phyloP scores from a whole-genome alignment of 257 asterid species.

The Cynanchum wilfordii region DNA sequence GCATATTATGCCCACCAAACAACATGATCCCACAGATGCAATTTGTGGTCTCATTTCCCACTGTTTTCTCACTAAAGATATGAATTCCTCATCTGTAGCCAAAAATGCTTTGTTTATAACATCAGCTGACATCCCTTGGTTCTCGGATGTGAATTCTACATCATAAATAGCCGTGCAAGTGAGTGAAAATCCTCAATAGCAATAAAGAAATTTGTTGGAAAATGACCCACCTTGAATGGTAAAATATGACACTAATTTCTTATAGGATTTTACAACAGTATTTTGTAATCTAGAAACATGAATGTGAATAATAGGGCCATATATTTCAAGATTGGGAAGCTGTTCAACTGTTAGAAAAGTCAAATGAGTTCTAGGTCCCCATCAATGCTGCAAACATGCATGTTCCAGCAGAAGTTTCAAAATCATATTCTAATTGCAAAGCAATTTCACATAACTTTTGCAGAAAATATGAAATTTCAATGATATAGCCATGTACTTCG shows the following conservation, averaged over 20 bases:
- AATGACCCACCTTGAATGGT: background rate
- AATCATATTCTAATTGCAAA: too few species aligned
- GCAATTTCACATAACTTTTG: too few species aligned
- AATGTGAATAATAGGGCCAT: background rate
- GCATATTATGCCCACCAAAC: slow-evolving; percentile 72
- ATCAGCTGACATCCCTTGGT: slow-evolving; percentile 66
- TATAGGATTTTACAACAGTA: background rate
- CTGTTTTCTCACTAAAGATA: slow-evolving; percentile 54
- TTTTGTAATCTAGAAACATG: background rate
- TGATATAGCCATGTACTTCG: too few species aligned
- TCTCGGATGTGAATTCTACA: slow-evolving; percentile 58
- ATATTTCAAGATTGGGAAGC: background rate
- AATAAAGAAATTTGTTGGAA: slow-evolving; percentile 1
- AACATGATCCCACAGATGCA: slow-evolving; percentile 86
- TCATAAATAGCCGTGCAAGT: slow-evolving; percentile 30
- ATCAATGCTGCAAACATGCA: too few species aligned
- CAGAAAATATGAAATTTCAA: too few species aligned
- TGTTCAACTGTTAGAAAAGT: background rate
- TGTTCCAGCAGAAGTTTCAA: too few species aligned
- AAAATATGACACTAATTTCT: background rate
- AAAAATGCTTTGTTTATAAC: slow-evolving; percentile 61
- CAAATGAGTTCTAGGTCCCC: background rate
- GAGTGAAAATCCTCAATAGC: slow-evolving; percentile 19
- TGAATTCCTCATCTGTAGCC: slow-evolving; percentile 78
- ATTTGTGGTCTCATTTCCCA: slow-evolving; percentile 64